Evolutionary conservation across 192 early-diverging fungal genomes (phyloP), one percentile per base, ranked within the genome.

Genomic region (Entomortierella parvispora): DNA sequence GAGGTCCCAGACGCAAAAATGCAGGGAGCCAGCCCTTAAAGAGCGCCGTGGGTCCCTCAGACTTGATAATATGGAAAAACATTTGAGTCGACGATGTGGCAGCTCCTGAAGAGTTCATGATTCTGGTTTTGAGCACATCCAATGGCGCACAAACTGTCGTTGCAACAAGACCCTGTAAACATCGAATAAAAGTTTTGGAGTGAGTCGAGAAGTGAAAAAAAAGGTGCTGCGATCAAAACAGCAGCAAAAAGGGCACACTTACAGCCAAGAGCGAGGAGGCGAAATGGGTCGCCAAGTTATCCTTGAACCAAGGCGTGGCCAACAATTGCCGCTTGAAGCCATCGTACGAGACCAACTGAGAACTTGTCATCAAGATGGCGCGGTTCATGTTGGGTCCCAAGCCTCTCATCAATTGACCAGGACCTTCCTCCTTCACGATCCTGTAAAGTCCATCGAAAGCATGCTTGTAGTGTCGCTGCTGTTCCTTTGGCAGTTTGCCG

Each of bases 1-100:
- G 94, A 20, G 94, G 94, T 0, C 89, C 93, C 20, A 94, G 83
- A 42, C 94, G 86, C 46, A 92, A 80, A 80, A 91, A 96, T 11
- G 91, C 84, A 45, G 94, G 93, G 18, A 90, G 82, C 92, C 93
- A 94, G 32, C 94, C 94, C 81, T 93, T 93, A 71, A 93, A 96
- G 37, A 96, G 62, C 10, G 89, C 91, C 15, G 62, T 12, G 0
- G 84, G 47, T 10, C 94, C 94, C 82, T 96, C 94, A 26, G 71
- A 66, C 55, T 79, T 81, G 25, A 88, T 84, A 45, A 91, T 93
- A 37, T 79, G 61, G 11, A 82, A 80, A 68, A 90, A 81, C 58
- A 83, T 81, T 45, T 65, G 49, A 40, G 57, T 66, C 10, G 79
- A 80, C 46, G 48, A 83, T 78, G 47, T 82, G 82, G 18, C 82